Percentiles rank a stretch among this genome's conserved stretches.
Conservation (phyloP, 192 early-diverging fungal species). For the Coemansia sp. region DNA sequence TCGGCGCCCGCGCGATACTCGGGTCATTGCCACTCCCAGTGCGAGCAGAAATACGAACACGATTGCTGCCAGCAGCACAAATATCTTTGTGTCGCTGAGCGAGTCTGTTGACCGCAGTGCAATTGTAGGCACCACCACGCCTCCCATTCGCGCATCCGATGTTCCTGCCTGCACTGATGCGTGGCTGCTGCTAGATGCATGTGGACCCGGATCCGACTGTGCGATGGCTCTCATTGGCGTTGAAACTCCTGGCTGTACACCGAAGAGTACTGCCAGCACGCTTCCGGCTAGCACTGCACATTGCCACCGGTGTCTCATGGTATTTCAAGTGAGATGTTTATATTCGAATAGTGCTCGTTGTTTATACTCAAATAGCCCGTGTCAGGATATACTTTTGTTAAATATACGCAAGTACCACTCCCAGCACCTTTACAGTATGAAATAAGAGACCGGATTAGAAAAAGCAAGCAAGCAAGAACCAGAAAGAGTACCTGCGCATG, state of each 20-base stretch:
- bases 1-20: constrained; percentile 43
- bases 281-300: not conserved
- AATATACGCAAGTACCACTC: not conserved
- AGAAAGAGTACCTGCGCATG: not conserved
- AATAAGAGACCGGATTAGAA: not conserved
- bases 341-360: no score
- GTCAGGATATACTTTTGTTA: not conserved
- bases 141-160: not conserved
- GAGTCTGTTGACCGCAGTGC: constrained; percentile 29
- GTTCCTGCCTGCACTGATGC: not conserved
- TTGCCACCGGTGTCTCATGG: not conserved
- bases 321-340: not conserved
- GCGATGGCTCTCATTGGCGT: not conserved
- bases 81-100: constrained; percentile 56
- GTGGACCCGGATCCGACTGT: not conserved
- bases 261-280: not conserved
- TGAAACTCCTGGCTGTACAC: not conserved
- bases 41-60: constrained; percentile 54
- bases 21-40: constrained; percentile 52
- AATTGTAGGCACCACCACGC: not conserved
- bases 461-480: not conserved
- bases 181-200: not conserved
- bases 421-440: not conserved
- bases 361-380: no score
- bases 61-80: constrained; percentile 48